phyloP scores from a whole-genome alignment of 805 yeast species.

The Wickerhamiella sergipiensis region DNA sequence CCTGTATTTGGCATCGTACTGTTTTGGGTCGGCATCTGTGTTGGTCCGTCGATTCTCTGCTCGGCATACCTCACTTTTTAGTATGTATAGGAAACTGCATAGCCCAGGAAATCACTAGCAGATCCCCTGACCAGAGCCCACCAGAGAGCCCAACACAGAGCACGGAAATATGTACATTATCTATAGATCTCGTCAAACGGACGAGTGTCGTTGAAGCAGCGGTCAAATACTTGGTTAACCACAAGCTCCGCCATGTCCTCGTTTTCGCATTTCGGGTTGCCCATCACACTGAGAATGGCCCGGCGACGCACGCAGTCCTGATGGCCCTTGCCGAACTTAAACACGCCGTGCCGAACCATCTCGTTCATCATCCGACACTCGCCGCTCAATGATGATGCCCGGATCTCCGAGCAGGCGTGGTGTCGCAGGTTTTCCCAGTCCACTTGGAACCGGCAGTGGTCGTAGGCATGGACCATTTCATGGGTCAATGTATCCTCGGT shows the following conservation, averaged over 20 bases:
- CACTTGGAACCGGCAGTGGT: conserved; percentile 73
- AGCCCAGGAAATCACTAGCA: not conserved
- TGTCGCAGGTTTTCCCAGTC: conserved; percentile 77
- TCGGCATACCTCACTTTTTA: conserved; percentile 68
- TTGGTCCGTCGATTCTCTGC: conserved; percentile 83
- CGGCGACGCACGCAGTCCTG: conserved; percentile 84
- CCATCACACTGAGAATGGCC: conserved; percentile 71
- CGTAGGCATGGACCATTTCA: conserved; percentile 88
- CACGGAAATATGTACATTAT: not conserved
- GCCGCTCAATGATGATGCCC: conserved; percentile 87
- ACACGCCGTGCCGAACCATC: conserved; percentile 40
- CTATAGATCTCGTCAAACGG: conserved; percentile 83
- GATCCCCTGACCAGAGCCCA: too few relatives aligned
- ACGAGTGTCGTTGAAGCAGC: conserved; percentile 88
- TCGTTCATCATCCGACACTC: conserved; percentile 89
- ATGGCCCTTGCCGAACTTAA: conserved; percentile 60
- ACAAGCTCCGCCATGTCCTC: conserved; percentile 61
- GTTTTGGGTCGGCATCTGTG: conserved; percentile 84
- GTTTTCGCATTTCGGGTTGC: conserved; percentile 70
- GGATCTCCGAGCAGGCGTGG: conserved; percentile 92
- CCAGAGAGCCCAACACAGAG: too few relatives aligned
- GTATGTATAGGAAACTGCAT: not conserved
- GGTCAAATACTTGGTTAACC: conserved; percentile 80
- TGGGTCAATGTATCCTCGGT: conserved; percentile 86
- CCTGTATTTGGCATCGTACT: conserved; percentile 60